Evolutionary conservation across 2,329 filamentous ascomycete genomes (phyloP).

Genomic region (Xylaria polymorpha): DNA sequence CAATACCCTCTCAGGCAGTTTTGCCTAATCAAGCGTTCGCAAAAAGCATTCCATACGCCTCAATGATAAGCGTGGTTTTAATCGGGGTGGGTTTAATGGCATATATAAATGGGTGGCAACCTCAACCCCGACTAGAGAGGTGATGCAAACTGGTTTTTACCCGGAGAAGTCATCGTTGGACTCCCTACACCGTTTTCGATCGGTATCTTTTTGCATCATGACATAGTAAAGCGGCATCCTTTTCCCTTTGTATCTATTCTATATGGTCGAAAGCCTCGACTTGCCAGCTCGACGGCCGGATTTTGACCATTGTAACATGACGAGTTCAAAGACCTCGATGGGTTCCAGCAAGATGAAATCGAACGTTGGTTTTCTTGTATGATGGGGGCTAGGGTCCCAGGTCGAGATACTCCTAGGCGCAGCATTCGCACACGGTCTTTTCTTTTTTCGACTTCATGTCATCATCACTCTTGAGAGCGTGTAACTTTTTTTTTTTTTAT

Average conservation of each 20-base stretch:
- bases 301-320: slow-evolving; percentile 37
- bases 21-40: slow-evolving; percentile 60
- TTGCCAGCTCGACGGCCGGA: slow-evolving; percentile 4
- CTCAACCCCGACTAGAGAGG: slow-evolving; percentile 52
- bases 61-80: slow-evolving; percentile 83
- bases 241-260: slow-evolving; percentile 47
- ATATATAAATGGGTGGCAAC: slow-evolving; percentile 85
- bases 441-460: slow-evolving; percentile 15
- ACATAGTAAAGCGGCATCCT: slow-evolving; percentile 39
- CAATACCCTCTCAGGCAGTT: slow-evolving; percentile 54
- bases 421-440: slow-evolving; percentile 30
- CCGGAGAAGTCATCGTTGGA: not conserved
- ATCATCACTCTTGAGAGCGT: slow-evolving; percentile 18
- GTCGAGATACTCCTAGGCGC: slow-evolving; percentile 30
- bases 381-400: slow-evolving; percentile 25
- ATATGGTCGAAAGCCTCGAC: slow-evolving; percentile 38
- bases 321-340: slow-evolving; percentile 21
- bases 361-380: slow-evolving; percentile 29
- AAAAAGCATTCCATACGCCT: slow-evolving; percentile 78
- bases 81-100: slow-evolving; percentile 87
- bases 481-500: slow-evolving; percentile 15
- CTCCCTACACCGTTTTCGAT: not conserved
- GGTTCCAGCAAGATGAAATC: slow-evolving; percentile 17
- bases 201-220: slow-evolving; percentile 22
- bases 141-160: slow-evolving; percentile 19